phyloP scores from a whole-genome alignment of 768 basidiomycete species.

The Cystofilobasidium capitatum region DNA sequence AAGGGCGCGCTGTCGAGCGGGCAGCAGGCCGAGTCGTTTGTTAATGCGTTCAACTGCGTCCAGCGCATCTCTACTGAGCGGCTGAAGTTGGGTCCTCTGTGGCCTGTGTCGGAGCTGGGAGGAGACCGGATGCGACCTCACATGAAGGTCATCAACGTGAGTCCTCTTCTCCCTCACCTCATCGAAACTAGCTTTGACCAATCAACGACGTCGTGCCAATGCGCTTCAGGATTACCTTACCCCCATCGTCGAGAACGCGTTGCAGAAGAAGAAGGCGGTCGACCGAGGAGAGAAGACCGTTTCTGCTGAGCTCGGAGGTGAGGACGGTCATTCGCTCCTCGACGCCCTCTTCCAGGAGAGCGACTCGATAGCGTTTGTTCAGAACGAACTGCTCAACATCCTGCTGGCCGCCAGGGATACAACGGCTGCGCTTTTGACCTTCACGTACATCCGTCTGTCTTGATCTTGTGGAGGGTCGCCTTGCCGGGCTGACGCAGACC shows the following conservation, averaged over 20 bases:
- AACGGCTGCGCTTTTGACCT: constrained; percentile 9
- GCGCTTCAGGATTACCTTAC: not conserved
- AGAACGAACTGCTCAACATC: constrained; percentile 68
- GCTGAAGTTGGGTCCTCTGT: constrained; percentile 42
- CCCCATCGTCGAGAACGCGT: constrained; percentile 11
- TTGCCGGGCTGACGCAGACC: not conserved
- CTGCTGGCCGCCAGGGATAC: constrained; percentile 71
- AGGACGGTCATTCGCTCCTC: constrained; percentile 53
- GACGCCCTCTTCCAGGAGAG: constrained; percentile 60
- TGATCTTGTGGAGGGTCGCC: not conserved
- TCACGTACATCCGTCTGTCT: not conserved
- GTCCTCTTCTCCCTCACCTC: constrained; percentile 32
- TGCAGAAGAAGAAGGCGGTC: constrained; percentile 42
- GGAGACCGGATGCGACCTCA: constrained; percentile 42
- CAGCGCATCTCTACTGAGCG: constrained; percentile 45
- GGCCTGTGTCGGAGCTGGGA: constrained; percentile 45
- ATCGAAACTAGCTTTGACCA: not conserved
- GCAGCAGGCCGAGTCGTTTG: constrained; percentile 46
- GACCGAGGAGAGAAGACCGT: not conserved
- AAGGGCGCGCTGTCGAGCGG: not conserved
- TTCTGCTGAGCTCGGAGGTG: not conserved
- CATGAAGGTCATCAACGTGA: constrained; percentile 39
- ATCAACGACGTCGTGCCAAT: not conserved
- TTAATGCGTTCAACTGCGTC: constrained; percentile 48
- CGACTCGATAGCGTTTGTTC: constrained; percentile 49